Percentiles rank a stretch among this genome's conserved stretches.
Conservation (phyloP, 2,329 filamentous ascomycete species). For the Akanthomyces lecanii region DNA sequence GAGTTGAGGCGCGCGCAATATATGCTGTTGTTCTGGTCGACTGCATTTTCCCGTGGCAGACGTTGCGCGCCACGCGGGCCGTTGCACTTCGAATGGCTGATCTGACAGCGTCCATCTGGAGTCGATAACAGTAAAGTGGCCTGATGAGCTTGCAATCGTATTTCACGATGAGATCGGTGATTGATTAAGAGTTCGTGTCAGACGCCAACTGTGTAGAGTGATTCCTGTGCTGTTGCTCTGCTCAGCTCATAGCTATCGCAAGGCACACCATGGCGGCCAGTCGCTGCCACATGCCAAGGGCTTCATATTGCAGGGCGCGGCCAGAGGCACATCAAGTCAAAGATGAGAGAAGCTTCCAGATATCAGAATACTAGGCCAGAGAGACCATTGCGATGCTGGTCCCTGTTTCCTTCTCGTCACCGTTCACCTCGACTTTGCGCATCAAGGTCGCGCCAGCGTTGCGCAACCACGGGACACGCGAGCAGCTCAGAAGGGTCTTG, state of each 20-base stretch:
- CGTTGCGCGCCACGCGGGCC: neutral
- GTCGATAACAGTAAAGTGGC: neutral
- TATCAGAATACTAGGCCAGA: neutral
- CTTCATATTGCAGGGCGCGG: neutral
- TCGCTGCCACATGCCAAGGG: constrained; percentile 1
- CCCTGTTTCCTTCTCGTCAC: neutral
- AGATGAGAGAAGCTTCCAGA: neutral
- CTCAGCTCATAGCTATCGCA: neutral
- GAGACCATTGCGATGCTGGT: neutral
- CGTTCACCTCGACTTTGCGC: neutral
- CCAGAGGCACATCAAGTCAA: neutral
- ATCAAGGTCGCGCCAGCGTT: neutral
- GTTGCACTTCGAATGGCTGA: neutral
- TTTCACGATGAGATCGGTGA: neutral
- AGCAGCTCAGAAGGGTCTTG: neutral
- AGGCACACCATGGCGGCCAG: neutral
- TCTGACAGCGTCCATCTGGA: neutral
- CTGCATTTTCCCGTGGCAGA: neutral
- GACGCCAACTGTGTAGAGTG: neutral
- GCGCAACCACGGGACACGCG: neutral
- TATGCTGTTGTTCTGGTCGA: neutral
- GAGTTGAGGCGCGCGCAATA: neutral
- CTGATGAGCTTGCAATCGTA: neutral
- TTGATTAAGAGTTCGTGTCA: neutral
- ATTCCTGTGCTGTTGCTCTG: neutral